Conservation (phyloP, 2,329 filamentous ascomycete genomes). For the Lasiodiplodia theobromae region DNA sequence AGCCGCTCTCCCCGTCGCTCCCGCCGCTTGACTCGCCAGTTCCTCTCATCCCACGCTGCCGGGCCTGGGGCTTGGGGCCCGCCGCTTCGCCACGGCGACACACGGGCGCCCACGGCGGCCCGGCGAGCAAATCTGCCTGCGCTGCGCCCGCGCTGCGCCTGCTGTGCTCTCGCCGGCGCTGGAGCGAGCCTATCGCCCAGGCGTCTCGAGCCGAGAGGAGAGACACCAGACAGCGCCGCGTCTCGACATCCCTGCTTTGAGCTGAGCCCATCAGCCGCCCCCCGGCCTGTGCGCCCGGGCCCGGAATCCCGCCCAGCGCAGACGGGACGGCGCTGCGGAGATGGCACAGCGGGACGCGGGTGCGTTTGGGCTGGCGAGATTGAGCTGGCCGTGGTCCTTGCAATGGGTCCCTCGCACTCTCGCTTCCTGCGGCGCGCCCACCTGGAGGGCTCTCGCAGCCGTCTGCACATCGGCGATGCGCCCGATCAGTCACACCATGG, state of each 20-base stretch:
- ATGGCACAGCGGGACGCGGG: conserved; percentile 17
- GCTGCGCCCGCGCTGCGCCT: conserved; percentile 15
- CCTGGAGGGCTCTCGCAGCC: background rate
- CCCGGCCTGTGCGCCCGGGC: conserved; percentile 9
- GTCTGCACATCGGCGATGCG: conserved; percentile 20
- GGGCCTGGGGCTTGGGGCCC: background rate
- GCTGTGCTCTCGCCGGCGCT: conserved; percentile 8
- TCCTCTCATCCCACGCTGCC: conserved; percentile 10
- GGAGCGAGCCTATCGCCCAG: conserved; percentile 12
- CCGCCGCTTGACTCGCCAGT: conserved; percentile 23
- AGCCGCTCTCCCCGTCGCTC: conserved; percentile 15
- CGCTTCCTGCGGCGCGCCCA: conserved; percentile 19
- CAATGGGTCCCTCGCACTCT: conserved; percentile 13
- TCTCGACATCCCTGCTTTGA: conserved; percentile 20
- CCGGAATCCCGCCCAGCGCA: conserved; percentile 18
- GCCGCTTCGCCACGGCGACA: conserved; percentile 23
- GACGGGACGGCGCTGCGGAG: conserved; percentile 26
- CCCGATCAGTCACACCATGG: conserved; percentile 15
- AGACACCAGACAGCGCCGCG: conserved; percentile 25
- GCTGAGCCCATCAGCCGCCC: conserved; percentile 14
- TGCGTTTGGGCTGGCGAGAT: conserved; percentile 24
- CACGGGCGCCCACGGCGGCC: background rate
- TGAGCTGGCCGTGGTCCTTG: conserved; percentile 8
- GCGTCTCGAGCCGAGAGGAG: conserved; percentile 24
- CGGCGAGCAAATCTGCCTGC: background rate